A percentile compares a stretch with the other conserved stretches of the same genome.
These are phyloP conservation scores for Exophiala oligosperma DNA, from an alignment of 2,329 filamentous ascomycete genomes.

Conservation along the genomic window DNA sequence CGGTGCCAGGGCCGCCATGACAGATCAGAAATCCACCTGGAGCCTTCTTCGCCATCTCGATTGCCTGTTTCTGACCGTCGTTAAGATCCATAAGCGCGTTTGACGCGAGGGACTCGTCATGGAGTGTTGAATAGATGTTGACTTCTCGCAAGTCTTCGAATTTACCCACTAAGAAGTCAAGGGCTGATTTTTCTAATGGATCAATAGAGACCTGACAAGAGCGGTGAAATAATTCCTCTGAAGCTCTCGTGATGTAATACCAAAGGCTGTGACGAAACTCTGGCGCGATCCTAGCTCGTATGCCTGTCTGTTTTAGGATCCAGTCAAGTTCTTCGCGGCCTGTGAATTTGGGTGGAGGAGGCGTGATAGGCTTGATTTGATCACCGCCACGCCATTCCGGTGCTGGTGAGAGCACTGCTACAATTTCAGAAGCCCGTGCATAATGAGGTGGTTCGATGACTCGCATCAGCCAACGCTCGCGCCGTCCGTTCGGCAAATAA, in stretches of 20 bases:
- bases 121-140: conserved; percentile 9
- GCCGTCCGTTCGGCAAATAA: background rate
- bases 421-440: background rate
- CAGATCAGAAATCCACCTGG: conserved; percentile 13
- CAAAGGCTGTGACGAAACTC: background rate
- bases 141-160: background rate
- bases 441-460: background rate
- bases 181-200: background rate
- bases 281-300: background rate
- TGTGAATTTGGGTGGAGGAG: background rate
- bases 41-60: conserved; percentile 2
- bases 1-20: conserved; percentile 15
- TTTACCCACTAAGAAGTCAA: background rate
- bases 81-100: conserved; percentile 11
- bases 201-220: background rate
- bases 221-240: background rate
- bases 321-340: background rate
- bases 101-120: conserved; percentile 2
- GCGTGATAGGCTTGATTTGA: background rate
- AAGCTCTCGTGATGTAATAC: background rate
- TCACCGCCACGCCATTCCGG: no score
- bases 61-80: conserved; percentile 12
- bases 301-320: background rate
- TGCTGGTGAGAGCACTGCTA: background rate
- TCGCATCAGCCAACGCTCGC: background rate